These are phyloP conservation scores for Xylaria sp. DNA, from an alignment of 2,329 filamentous ascomycete species.

Conservation along the genomic window DNA sequence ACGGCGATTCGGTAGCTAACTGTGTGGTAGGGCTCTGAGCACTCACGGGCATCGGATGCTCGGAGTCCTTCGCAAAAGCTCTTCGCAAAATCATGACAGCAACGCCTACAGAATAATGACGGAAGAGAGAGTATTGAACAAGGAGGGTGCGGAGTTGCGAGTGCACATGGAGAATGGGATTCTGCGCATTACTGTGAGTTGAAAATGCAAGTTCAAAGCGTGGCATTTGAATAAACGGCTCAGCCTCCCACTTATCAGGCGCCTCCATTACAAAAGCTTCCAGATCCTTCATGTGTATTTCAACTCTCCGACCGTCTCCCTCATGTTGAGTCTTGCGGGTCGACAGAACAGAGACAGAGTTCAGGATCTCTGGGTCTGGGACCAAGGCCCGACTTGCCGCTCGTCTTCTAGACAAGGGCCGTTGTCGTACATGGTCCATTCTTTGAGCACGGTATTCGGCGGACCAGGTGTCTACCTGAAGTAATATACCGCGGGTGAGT, in stretches of 20 bases:
- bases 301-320: constrained; percentile 74
- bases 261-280: constrained; percentile 90
- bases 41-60: constrained; percentile 25
- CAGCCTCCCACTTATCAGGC: constrained; percentile 73
- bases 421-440: constrained; percentile 56
- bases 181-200: constrained; percentile 79
- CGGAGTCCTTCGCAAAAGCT: constrained; percentile 54
- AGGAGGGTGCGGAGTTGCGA: constrained; percentile 73
- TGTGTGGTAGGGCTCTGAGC: constrained; percentile 37
- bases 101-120: constrained; percentile 84
- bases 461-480: constrained; percentile 84
- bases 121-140: constrained; percentile 86
- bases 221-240: constrained; percentile 81
- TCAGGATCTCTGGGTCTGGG: constrained; percentile 61
- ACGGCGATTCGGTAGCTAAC: constrained; percentile 27
- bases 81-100: constrained; percentile 69
- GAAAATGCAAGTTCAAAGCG: constrained; percentile 81
- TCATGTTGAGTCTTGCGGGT: constrained; percentile 48
- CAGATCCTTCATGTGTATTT: constrained; percentile 73
- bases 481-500: constrained; percentile 72
- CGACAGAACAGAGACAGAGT: constrained; percentile 45
- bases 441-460: constrained; percentile 84
- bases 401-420: constrained; percentile 57
- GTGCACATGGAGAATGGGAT: constrained; percentile 81
- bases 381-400: constrained; percentile 67